phyloP scores from a whole-genome alignment of 352 stramenopile genomes.

The Globisporangium barbulae region DNA sequence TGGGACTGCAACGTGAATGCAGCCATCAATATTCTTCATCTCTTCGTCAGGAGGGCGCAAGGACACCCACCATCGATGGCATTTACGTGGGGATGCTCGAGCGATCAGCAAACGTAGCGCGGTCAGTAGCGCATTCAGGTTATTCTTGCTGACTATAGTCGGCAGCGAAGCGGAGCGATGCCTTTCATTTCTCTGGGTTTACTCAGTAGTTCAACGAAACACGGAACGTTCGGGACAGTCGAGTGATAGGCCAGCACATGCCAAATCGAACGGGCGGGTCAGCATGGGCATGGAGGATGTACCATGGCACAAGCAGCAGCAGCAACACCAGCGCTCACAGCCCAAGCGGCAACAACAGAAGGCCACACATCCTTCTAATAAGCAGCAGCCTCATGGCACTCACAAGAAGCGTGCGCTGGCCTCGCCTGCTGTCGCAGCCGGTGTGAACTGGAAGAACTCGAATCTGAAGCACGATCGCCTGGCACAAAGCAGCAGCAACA shows the following conservation, averaged over 20 bases:
- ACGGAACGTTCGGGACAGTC: not conserved
- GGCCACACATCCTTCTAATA: not conserved
- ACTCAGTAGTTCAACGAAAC: too few relatives aligned
- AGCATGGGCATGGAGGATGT: not conserved
- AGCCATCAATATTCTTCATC: too few relatives aligned
- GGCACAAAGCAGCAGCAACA: not conserved
- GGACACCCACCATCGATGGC: too few relatives aligned
- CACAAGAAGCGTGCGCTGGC: not conserved
- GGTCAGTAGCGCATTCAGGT: too few relatives aligned
- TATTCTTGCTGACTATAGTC: too few relatives aligned
- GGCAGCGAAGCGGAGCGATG: too few relatives aligned
- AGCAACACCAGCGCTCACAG: not conserved
- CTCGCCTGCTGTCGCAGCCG: not conserved
- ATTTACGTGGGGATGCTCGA: too few relatives aligned
- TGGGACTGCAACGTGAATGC: too few relatives aligned
- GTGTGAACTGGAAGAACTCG: slow-evolving; percentile 16
- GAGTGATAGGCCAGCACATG: not conserved
- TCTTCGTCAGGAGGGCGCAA: too few relatives aligned
- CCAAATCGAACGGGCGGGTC: not conserved
- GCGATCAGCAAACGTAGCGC: too few relatives aligned
- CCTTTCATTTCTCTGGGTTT: too few relatives aligned
- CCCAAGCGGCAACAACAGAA: not conserved
- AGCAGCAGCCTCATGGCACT: not conserved
- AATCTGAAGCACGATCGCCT: slow-evolving; percentile 1
- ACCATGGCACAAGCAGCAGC: not conserved